Base-by-base conservation (phyloP, 352 stramenopile species). In the Pythium biforme region DNA sequence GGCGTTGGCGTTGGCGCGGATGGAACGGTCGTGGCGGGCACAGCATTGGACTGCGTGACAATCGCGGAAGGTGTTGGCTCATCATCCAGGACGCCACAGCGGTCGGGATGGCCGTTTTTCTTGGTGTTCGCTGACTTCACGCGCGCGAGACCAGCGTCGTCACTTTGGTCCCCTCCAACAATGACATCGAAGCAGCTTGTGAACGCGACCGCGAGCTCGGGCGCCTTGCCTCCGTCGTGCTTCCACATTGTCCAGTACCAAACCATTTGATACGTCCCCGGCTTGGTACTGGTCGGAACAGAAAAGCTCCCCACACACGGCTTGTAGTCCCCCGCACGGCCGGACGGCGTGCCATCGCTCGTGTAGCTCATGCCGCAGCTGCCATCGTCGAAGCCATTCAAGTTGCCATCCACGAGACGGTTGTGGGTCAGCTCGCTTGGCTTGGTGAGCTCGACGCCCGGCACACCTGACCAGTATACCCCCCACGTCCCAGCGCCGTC, bases 271-370 rank as follows among this genome's bases (percentile, higher is more conserved):
- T 79, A 74, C 27, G 27, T 33, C 1, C 74, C 74, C 0, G 68
- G 20, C 3, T 49, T 57, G 0, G 62, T 26, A n/a, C 39, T 60
- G 17, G 22, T 4, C 12, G 71, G 74, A 45, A 81, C 74, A 12
- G 64, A 64, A n/a, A 81, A 53, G 0, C 26, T 64, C 0, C 74
- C 74, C 12, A 73, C 59, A 45, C 74, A 81, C 7, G 71, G 74
- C 23, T 68, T 67, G 46, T 55, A 34, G 23, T 74, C 72, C 29
- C 69, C 69, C 3, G 65, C 66, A 19, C 71, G 71, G 14, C 50
- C 64, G 0, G 63, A 67, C 17, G 47, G 56, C 11, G n/a, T 55
- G 9, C 11, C 31, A 23, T 53, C 55, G 17, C 57, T 33, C 3
- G 29, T 61, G 47, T 52, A 56, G 5, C 51, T 68, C 25, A 62